These are phyloP conservation scores for Metschnikowia continentalis DNA, from an alignment of 805 yeast species.

Conservation along the genomic window DNA sequence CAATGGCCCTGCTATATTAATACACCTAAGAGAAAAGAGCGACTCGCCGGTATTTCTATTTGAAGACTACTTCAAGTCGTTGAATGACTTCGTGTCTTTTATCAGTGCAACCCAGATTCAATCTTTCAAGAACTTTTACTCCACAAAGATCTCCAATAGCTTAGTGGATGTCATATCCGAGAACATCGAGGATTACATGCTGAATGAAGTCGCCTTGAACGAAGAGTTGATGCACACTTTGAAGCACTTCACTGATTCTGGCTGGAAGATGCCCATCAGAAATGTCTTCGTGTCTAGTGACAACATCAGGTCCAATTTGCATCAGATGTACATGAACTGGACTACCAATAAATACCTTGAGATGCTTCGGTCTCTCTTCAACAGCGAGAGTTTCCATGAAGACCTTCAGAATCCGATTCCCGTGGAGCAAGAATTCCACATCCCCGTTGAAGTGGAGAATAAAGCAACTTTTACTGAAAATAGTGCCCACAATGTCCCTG, in stretches of 20 bases:
- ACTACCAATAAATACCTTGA: slow-evolving; percentile 30
- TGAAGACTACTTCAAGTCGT: slow-evolving; percentile 20
- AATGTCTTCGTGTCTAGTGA: slow-evolving; percentile 13
- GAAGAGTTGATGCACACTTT: slow-evolving; percentile 19
- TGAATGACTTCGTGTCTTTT: slow-evolving; percentile 26
- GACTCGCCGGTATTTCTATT: slow-evolving; percentile 1
- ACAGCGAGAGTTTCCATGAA: slow-evolving; percentile 4
- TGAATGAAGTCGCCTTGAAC: slow-evolving; percentile 16
- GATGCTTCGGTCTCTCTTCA: slow-evolving; percentile 22
- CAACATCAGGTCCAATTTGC: slow-evolving; percentile 23
- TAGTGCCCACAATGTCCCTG: background rate
- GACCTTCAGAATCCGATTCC: slow-evolving; percentile 8
- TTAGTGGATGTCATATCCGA: slow-evolving; percentile 29
- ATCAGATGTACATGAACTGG: slow-evolving; percentile 29
- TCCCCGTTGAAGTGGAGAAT: slow-evolving; percentile 7
- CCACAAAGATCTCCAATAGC: slow-evolving; percentile 26
- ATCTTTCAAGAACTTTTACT: slow-evolving; percentile 23
- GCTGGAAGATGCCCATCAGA: slow-evolving; percentile 26
- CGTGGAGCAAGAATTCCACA: slow-evolving; percentile 15
- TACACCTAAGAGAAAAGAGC: background rate
- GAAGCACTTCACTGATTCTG: slow-evolving; percentile 17
- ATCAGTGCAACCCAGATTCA: slow-evolving; percentile 24
- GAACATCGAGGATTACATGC: slow-evolving; percentile 23
- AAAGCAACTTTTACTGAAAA: background rate
- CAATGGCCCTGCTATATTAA: background rate